Evolutionary conservation across 495 filamentous ascomycete species (phyloP), one percentile per base, ranked within the genome.

Genomic region (Aspergillus avenaceus): DNA sequence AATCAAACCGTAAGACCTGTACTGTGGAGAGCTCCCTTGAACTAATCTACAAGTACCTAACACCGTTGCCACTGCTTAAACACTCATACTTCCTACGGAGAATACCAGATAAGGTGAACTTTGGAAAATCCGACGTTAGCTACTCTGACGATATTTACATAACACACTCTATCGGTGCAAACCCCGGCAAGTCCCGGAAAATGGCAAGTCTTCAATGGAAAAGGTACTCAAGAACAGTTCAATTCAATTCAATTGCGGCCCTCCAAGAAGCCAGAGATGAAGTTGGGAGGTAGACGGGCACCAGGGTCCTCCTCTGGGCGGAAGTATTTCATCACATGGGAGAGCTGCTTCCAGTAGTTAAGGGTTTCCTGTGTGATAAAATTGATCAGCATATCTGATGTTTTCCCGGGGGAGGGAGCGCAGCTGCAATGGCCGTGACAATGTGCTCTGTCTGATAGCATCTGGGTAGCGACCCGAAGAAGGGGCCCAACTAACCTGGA

Each of bases 291-390:
- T 69, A 96, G 71, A 56, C 79, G 81, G 50, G 86, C 85, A 53
- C 78, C 83, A 21, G 83, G 80, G 54, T 95, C 88, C 67, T 96
- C 91, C 69, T 96, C 90, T 65, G 83, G 75, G 59, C 90, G 81
- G 79, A 97, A 98, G 73, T 95, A 98, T 63, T 96, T 95, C 79
- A 98, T 88, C 56, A 98, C 82, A 65, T 98, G 93, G 41, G 88
- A 86, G 45, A 92, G 79, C 74, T 97, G 95, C 73, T 96, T 96
- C 93, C 95, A 98, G 81, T 86, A 98, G 72, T 97, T 98, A 75
- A 97, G 80, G 28, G 90, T 97, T 82, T 98, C 93, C 90, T 96
- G 53, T 3, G 18, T 21, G 16, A 56, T 36, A 57, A 45, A 47
- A 34, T 2, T 4, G 13, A 41, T 41, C 13, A 41, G 38, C 18